Base-by-base conservation (phyloP, 2,329 filamentous ascomycete species). In the Ramichloridium luteum region DNA sequence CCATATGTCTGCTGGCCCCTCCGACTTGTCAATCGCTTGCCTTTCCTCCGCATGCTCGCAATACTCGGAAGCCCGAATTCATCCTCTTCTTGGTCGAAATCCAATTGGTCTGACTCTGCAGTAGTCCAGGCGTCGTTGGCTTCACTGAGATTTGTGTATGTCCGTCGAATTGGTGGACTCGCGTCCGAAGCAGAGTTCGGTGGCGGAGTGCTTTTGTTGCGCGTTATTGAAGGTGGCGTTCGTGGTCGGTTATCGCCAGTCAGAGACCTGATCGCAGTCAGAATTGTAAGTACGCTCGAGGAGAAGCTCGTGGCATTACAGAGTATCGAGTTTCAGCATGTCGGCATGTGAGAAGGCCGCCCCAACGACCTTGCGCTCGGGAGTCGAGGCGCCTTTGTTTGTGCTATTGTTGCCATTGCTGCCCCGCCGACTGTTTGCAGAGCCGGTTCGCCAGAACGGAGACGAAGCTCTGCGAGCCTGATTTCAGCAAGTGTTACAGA, bases 331-430 rank as follows among this genome's bases (percentile, higher is more conserved):
- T 58, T 88, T 93, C 48, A 94, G 68, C 53, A 93, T 83, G 60
- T 96, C 86, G 16, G 88, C 83, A 59, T 98, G 90, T 10, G 90
- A 96, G 56, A 98, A 98, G 27, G 86, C 80, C 35, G 90, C 90
- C 46, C 90, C 90, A 37, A 96, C 80, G 20, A 98, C 81, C 39
- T 88, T 72, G 49, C 30, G 75, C 62, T 46, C 62, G 13, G 60
- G 63, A 65, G 59, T 54, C 63, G 59, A 59, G 72, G 62, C 56
- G 70, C 38, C 63, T 34, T 61, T 54, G 30, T 68, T 67, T 59
- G 51, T 53, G 6, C 20, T n/a, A 23, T 23, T 8, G 28, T 45
- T 46, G 51, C 36, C 35, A 25, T 28, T 39, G 28, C 43, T 45
- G 31, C 47, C 46, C 30, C 46, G 44, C 28, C 49, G 44, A 31